Evolutionary conservation across 805 yeast species (phyloP).

Genomic region (Ogataea zsoltii): DNA sequence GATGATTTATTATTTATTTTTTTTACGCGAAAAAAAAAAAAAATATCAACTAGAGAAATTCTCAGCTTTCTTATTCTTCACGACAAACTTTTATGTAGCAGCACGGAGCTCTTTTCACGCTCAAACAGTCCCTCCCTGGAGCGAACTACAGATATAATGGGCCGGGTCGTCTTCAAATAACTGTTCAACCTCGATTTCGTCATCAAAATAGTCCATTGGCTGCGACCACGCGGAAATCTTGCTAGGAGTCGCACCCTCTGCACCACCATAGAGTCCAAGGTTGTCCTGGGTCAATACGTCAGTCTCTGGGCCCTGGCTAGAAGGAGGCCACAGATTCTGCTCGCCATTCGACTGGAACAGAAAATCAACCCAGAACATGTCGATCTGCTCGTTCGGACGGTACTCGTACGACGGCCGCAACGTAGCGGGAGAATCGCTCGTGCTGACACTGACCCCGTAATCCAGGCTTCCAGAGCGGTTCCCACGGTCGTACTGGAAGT

Average conservation of each 20-base stretch:
- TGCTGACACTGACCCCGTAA: neutral
- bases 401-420: constrained; percentile 1
- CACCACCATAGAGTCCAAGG: neutral
- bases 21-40: too few species aligned
- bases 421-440: neutral
- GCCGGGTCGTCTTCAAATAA: neutral
- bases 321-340: too few species aligned
- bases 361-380: constrained; percentile 29
- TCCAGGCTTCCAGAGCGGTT: neutral
- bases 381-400: constrained; percentile 20
- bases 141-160: too few species aligned
- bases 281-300: constrained; percentile 3
- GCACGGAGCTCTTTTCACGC: too few species aligned
- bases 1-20: too few species aligned
- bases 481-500: neutral
- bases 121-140: too few species aligned
- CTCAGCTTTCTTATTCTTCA: too few species aligned
- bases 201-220: constrained; percentile 1
- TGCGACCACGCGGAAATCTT: constrained; percentile 2
- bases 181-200: neutral
- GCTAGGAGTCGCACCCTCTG: neutral
- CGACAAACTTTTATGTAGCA: too few species aligned
- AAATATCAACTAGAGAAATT: too few species aligned
- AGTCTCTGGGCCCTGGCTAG: too few species aligned
- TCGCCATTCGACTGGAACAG: constrained; percentile 5